A percentile compares a stretch with the other conserved stretches of the same genome.
phyloP scores from a whole-genome alignment of 148 eudicot genomes.

The Chenopodium formosanum region DNA sequence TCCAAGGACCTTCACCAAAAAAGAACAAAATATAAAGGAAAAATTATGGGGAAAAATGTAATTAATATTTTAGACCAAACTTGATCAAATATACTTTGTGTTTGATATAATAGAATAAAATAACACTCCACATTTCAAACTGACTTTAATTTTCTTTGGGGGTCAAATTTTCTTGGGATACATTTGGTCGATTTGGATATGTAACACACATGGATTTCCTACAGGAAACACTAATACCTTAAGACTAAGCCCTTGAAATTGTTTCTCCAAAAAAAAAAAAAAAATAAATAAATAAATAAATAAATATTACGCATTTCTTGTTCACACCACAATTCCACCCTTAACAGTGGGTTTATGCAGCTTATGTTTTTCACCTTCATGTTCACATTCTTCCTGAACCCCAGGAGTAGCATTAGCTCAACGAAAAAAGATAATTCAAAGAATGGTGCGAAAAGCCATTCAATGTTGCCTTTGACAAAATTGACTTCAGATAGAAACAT shows the following conservation, averaged over 20 bases:
- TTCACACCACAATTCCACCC: not conserved
- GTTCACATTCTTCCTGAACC: not conserved
- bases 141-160: no score
- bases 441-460: not conserved
- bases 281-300: no score
- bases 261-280: not conserved
- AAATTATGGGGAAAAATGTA: not conserved
- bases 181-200: no score
- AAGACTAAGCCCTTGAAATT: not conserved
- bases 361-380: not conserved
- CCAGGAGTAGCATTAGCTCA: not conserved
- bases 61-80: no score
- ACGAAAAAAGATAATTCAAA: not conserved
- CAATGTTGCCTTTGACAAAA: not conserved
- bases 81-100: no score
- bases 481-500: not conserved
- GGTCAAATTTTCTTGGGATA: no score
- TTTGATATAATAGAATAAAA: no score
- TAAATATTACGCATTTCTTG: not conserved
- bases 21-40: not conserved
- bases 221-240: not conserved
- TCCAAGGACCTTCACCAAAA: constrained; percentile 70
- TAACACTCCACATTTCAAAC: no score
- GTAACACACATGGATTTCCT: not conserved
- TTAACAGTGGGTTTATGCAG: not conserved